Conservation (phyloP, 345 rosid genomes). For the Theobroma cacao region DNA sequence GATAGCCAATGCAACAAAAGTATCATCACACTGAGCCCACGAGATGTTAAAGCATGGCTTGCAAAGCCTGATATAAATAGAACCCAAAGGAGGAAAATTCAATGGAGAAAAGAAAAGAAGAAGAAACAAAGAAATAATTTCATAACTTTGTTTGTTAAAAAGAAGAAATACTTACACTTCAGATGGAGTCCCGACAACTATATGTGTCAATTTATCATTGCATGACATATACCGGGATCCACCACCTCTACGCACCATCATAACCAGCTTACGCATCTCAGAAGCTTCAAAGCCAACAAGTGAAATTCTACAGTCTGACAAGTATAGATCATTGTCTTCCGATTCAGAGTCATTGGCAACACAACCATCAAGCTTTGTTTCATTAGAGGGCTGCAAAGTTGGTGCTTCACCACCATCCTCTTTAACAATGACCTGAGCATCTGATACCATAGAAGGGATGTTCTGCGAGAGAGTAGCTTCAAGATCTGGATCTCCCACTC, state of each 20-base stretch:
- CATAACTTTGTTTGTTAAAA: not conserved
- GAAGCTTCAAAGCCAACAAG: slow-evolving; percentile 85
- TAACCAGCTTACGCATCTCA: slow-evolving; percentile 76
- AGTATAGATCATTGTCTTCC: slow-evolving; percentile 77
- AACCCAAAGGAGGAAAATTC: not conserved
- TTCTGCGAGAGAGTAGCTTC: slow-evolving; percentile 82
- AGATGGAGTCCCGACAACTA: slow-evolving; percentile 82
- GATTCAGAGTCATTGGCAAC: slow-evolving; percentile 80
- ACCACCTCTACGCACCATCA: slow-evolving; percentile 78
- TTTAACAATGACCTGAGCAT: slow-evolving; percentile 40
- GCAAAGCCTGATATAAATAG: not conserved
- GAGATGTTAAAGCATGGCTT: not conserved
- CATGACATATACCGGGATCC: slow-evolving; percentile 67
- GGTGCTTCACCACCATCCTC: slow-evolving; percentile 39
- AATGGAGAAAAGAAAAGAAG: not conserved
- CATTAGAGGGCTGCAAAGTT: slow-evolving; percentile 34
- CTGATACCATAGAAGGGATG: slow-evolving; percentile 42
- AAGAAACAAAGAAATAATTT: slow-evolving; percentile 8
- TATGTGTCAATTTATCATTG: slow-evolving; percentile 79
- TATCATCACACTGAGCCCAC: not conserved
- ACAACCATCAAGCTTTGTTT: slow-evolving; percentile 44
- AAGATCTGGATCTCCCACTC: slow-evolving; percentile 54
- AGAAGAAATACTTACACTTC: slow-evolving; percentile 62
- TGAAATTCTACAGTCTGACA: slow-evolving; percentile 79
- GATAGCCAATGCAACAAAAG: not conserved